A percentile compares a stretch with the other conserved stretches of the same genome.
Evolutionary conservation across 2,329 filamentous ascomycete species (phyloP).

Genomic region (Emmonsia crescens): DNA sequence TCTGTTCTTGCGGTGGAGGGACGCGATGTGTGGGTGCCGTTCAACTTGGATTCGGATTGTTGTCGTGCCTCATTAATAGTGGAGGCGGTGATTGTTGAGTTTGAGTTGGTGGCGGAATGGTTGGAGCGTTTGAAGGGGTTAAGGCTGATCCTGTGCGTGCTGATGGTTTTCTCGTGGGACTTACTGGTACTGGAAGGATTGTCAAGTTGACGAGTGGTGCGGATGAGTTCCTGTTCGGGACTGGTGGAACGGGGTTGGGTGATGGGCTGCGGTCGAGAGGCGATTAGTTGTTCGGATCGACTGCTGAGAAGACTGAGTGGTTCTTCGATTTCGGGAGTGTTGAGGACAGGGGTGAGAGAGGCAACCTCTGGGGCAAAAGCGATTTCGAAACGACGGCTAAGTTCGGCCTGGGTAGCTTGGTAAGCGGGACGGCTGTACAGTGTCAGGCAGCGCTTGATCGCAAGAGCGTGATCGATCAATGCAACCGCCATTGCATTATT

Average conservation of each 20-base stretch:
- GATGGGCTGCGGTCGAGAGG: constrained; percentile 17
- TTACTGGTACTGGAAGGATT: constrained; percentile 21
- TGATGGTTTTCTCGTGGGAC: constrained; percentile 25
- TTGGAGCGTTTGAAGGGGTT: constrained; percentile 34
- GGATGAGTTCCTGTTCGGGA: constrained; percentile 27
- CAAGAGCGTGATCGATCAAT: constrained; percentile 77
- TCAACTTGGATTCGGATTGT: constrained; percentile 8
- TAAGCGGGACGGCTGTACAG: constrained; percentile 53
- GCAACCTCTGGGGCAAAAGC: constrained; percentile 53
- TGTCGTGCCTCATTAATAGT: constrained; percentile 3
- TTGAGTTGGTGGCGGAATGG: constrained; percentile 27
- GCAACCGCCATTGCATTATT: constrained; percentile 75
- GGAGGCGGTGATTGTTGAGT: constrained; percentile 23
- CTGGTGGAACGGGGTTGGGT: constrained; percentile 21
- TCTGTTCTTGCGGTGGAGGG: constrained; percentile 14
- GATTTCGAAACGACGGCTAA: constrained; percentile 29
- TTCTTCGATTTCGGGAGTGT: constrained; percentile 19
- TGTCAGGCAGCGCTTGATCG: constrained; percentile 70
- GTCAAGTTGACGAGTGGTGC: constrained; percentile 21
- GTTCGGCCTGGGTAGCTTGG: constrained; percentile 33
- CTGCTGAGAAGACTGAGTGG: constrained; percentile 37
- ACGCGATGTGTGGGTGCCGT: constrained; percentile 12
- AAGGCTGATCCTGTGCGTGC: constrained; percentile 33
- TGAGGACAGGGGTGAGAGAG: constrained; percentile 39
- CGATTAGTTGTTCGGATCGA: constrained; percentile 19